These are phyloP conservation scores for Lignosus rhinocerotis DNA, from an alignment of 1,284 basidiomycete species.

Conservation along the genomic window DNA sequence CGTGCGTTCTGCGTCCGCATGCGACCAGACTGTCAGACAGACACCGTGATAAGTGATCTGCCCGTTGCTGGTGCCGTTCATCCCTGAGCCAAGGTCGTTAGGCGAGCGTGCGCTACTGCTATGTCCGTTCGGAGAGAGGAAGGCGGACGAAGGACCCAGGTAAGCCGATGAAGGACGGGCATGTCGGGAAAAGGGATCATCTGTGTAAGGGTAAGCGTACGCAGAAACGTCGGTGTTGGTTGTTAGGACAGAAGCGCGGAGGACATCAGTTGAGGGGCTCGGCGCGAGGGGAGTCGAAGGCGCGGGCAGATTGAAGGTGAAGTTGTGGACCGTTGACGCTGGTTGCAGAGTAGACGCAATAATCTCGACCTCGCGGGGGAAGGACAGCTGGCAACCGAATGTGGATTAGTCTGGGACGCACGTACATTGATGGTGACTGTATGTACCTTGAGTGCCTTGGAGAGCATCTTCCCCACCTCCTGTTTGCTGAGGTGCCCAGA, in stretches of 20 bases:
- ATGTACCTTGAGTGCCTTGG: constrained; percentile 84
- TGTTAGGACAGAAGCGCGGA: constrained; percentile 71
- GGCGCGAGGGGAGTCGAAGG: constrained; percentile 72
- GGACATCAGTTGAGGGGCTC: constrained; percentile 65
- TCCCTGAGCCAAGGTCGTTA: constrained; percentile 38
- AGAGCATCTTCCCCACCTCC: constrained; percentile 85
- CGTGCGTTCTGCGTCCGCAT: constrained; percentile 85
- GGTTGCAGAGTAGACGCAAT: constrained; percentile 91
- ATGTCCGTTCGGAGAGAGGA: constrained; percentile 46
- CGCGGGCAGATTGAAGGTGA: constrained; percentile 82
- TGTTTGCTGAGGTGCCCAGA: constrained; percentile 77
- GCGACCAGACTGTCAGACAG: constrained; percentile 91
- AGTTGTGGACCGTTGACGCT: constrained; percentile 89
- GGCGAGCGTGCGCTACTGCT: constrained; percentile 33
- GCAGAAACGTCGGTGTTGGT: constrained; percentile 54
- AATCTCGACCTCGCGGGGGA: constrained; percentile 92
- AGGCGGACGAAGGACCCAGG: constrained; percentile 62
- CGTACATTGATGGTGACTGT: not conserved
- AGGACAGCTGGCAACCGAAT: constrained; percentile 60
- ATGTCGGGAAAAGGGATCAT: constrained; percentile 68
- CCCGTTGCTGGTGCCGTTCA: constrained; percentile 35
- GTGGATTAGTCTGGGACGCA: constrained; percentile 5
- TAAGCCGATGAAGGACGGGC: constrained; percentile 73
- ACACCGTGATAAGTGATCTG: constrained; percentile 86
- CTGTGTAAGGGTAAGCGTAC: constrained; percentile 68